Percentiles rank a stretch among this genome's conserved stretches.
These are phyloP conservation scores for Balamuthia mandrillaris DNA, from an alignment of 208 protist species.

Conservation along the genomic window DNA sequence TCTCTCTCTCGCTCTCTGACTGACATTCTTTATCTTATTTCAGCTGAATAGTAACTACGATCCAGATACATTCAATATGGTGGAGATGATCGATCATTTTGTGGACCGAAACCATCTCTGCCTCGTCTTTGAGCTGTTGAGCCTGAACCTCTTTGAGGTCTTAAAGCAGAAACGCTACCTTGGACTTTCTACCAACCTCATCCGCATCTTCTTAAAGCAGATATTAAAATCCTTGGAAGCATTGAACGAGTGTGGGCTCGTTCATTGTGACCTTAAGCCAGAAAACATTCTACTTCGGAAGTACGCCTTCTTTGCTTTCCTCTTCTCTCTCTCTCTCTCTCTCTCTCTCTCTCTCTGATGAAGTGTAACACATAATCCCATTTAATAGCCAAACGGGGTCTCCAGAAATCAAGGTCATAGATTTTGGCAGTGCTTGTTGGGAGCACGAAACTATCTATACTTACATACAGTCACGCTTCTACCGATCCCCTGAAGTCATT, in stretches of 20 bases:
- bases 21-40: background rate
- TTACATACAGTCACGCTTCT: conserved; percentile 94
- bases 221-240: conserved; percentile 87
- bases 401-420: conserved; percentile 90
- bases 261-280: conserved; percentile 94
- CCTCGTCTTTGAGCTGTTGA: conserved; percentile 82
- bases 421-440: conserved; percentile 94
- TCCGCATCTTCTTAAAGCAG: conserved; percentile 81
- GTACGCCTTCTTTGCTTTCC: background rate
- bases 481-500: conserved; percentile 94
- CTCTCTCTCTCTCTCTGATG: background rate
- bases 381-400: conserved; percentile 59
- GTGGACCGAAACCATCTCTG: conserved; percentile 79
- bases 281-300: conserved; percentile 85
- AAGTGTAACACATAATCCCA: background rate
- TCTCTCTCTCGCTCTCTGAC: background rate
- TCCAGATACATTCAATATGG: conserved; percentile 48
- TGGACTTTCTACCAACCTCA: conserved; percentile 80
- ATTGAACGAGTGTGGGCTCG: conserved; percentile 82
- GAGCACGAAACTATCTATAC: conserved; percentile 80
- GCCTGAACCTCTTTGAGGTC: conserved; percentile 85
- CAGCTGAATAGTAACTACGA: conserved; percentile 14
- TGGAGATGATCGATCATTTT: conserved; percentile 76
- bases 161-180: conserved; percentile 78
- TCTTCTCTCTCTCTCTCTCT: background rate